Evolutionary conservation across 805 yeast genomes (phyloP).

Genomic region (Starmerella apis): DNA sequence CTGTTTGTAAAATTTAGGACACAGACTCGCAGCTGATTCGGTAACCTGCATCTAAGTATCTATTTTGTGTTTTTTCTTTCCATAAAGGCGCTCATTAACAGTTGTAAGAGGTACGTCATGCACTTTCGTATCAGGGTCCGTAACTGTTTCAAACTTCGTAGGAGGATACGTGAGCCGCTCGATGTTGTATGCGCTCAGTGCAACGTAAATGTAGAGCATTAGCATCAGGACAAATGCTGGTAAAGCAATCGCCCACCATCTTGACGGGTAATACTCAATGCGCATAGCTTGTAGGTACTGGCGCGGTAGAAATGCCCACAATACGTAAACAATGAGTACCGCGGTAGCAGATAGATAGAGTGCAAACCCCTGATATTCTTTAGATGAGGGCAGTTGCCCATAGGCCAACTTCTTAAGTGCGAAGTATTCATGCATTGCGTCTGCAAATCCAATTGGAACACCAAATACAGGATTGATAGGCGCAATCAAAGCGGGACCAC

Average conservation of each 20-base stretch:
- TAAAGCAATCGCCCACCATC: constrained; percentile 81
- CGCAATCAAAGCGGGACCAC: constrained; percentile 2
- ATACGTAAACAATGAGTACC: constrained; percentile 44
- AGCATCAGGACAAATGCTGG: constrained; percentile 61
- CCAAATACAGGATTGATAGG: constrained; percentile 52
- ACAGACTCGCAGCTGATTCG: background rate
- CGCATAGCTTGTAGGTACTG: constrained; percentile 39
- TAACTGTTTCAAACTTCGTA: constrained; percentile 50
- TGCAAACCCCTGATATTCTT: constrained; percentile 84
- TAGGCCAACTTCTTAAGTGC: background rate
- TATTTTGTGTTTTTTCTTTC: too few relatives aligned
- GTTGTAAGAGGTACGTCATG: constrained; percentile 63
- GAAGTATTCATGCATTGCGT: constrained; percentile 28
- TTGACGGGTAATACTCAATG: constrained; percentile 67
- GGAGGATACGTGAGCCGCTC: constrained; percentile 58
- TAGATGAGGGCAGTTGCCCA: constrained; percentile 15
- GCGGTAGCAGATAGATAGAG: constrained; percentile 58
- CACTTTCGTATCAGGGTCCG: constrained; percentile 64
- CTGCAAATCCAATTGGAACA: constrained; percentile 39
- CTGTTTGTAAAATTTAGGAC: background rate
- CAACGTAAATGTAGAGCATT: constrained; percentile 64
- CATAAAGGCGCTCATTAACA: constrained; percentile 29
- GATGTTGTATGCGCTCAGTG: constrained; percentile 60
- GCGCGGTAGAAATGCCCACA: constrained; percentile 71
- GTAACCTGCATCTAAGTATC: too few relatives aligned